Conservation (phyloP, 2,329 filamentous ascomycete species). For the Teratosphaeria pseudoeucalypti region DNA sequence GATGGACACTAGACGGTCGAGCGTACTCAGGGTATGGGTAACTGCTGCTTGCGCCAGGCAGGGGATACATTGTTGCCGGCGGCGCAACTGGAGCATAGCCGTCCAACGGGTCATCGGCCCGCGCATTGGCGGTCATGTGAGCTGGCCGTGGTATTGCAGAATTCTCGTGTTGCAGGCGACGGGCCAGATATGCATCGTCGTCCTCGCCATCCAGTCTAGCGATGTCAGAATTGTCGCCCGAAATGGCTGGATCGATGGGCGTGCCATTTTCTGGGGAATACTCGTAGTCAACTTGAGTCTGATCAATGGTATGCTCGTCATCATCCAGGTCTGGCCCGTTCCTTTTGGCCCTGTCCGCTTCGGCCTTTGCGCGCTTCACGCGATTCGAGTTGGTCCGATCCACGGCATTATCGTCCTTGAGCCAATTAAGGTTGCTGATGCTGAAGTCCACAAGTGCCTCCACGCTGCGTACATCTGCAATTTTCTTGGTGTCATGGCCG, state of each 20-base stretch:
- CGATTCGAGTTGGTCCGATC: constrained; percentile 27
- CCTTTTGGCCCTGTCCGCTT: constrained; percentile 43
- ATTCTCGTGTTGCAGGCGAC: constrained; percentile 21
- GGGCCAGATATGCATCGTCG: constrained; percentile 18
- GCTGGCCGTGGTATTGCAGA: constrained; percentile 18
- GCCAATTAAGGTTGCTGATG: constrained; percentile 76
- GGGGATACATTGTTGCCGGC: constrained; percentile 21
- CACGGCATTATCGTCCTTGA: constrained; percentile 46
- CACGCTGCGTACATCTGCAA: constrained; percentile 83
- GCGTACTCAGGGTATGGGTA: constrained; percentile 19
- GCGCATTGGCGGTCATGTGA: constrained; percentile 20
- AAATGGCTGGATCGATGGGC: constrained; percentile 26
- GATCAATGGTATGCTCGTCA: constrained; percentile 29
- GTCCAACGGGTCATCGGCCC: constrained; percentile 12
- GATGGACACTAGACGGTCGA: constrained; percentile 21
- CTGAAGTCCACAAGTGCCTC: constrained; percentile 87
- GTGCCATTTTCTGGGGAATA: constrained; percentile 28
- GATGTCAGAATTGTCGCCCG: not conserved
- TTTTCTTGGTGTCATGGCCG: constrained; percentile 80
- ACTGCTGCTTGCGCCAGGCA: constrained; percentile 11
- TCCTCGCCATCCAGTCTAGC: constrained; percentile 12
- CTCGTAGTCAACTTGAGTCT: constrained; percentile 30
- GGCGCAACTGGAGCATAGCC: constrained; percentile 24
- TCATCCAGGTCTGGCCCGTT: constrained; percentile 35
- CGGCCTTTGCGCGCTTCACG: constrained; percentile 35